Base-by-base conservation (phyloP, 305 asterid species). In the Fraxinus baroniana region DNA sequence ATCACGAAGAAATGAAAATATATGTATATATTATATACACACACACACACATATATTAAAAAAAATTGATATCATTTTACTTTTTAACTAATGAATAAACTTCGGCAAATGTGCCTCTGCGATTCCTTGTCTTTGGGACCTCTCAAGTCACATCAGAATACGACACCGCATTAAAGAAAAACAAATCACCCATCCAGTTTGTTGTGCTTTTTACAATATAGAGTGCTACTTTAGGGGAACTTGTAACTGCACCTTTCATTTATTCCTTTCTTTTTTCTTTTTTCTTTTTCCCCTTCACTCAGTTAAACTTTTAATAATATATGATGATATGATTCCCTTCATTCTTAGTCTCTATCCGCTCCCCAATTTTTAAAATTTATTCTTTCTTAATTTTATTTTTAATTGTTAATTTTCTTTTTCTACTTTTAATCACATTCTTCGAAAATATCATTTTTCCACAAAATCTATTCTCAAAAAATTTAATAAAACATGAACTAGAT, bases 171-270 rank as follows among this genome's bases (percentile, higher is more conserved):
- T 24, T 17, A 80, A 74, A 66, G 72, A 79, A 84, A 74, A 78
- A 80, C 84, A 82, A 86, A 87, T 75, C 81, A 77, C 79, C 86
- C 80, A 87, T 86, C 80, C 80, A 78, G 76, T 77, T 77, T 86
- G 86, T 82, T 73, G 88, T 85, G 84, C 90, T 79, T 85, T 79
- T 80, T 71, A 80, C 87, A 84, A 85, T 28, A 28, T 70, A 70
- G 24, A 41, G 49, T 70, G 88, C 85, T 80, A 76, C 81, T 68
- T 76, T 83, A 13, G 41, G 76, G 41, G 76, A 32, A 70, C 76
- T 70, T 13, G 76, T 70, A 30, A 70, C 17, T 70, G 41, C 10
- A 32, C 76, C 76, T 70, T 70, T 70, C 12, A 70, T 70, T 70
- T 70, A 66, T 66, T 70, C 41, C 17, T 70, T 30, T 32, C 9